These are phyloP conservation scores for Lathyrus tuberosus DNA, from an alignment of 306 rosid species.

Conservation along the genomic window DNA sequence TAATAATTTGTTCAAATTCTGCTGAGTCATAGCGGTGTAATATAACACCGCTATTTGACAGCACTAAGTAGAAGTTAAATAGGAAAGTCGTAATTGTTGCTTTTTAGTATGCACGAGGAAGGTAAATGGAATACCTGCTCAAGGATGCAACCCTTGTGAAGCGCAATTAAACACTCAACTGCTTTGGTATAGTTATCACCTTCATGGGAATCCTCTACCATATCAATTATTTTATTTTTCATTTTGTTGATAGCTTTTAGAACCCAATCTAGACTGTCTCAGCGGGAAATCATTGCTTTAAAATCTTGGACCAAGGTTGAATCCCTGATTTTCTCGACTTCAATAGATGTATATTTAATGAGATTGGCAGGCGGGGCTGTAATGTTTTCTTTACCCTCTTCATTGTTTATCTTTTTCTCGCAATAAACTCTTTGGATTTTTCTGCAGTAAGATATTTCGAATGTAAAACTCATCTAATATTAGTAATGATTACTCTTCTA, in stretches of 20 bases:
- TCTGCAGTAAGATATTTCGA: slow-evolving; percentile 50
- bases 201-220: slow-evolving; percentile 68
- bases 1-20: not conserved
- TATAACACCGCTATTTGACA: too few species aligned
- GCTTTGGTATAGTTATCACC: slow-evolving; percentile 73
- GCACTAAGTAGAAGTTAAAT: not conserved
- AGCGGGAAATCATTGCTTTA: slow-evolving; percentile 73
- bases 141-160: slow-evolving; percentile 83
- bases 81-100: not conserved
- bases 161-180: slow-evolving; percentile 60
- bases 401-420: slow-evolving; percentile 45
- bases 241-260: slow-evolving; percentile 68
- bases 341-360: slow-evolving; percentile 39
- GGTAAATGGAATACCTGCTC: slow-evolving; percentile 64
- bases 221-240: slow-evolving; percentile 64
- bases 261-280: slow-evolving; percentile 79
- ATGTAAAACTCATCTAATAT: slow-evolving; percentile 23
- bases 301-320: slow-evolving; percentile 74
- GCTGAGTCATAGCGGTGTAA: too few species aligned
- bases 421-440: slow-evolving; percentile 56
- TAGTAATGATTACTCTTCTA: not conserved
- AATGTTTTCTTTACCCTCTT: slow-evolving; percentile 46
- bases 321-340: slow-evolving; percentile 71
- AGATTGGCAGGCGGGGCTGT: slow-evolving; percentile 48
- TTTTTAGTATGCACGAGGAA: slow-evolving; percentile 8